A percentile compares a stretch with the other conserved stretches of the same genome.
Evolutionary conservation across 2,329 filamentous ascomycete species (phyloP).

Genomic region (Westerdykella aurantiaca): DNA sequence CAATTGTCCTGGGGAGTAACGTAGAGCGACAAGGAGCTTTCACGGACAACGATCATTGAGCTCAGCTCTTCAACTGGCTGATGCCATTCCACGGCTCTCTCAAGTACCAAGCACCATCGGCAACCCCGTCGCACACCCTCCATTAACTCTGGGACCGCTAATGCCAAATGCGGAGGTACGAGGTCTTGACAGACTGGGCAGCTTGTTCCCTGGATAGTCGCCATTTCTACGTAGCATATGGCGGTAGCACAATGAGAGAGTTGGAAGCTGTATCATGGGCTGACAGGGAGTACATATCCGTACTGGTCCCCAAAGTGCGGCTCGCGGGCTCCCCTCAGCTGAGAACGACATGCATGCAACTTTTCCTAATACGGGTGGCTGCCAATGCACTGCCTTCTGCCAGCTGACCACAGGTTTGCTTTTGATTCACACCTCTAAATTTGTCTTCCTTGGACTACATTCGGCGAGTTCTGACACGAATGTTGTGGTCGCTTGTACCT

Average conservation of each 20-base stretch:
- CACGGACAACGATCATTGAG: background rate
- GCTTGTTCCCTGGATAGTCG: background rate
- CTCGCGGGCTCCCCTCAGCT: background rate
- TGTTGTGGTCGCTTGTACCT: too few relatives aligned
- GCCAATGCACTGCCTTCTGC: background rate
- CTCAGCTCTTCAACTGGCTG: background rate
- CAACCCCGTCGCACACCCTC: background rate
- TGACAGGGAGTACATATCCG: background rate
- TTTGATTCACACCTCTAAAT: too few relatives aligned
- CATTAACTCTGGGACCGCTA: background rate
- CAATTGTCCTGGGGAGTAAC: background rate
- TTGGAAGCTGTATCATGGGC: background rate
- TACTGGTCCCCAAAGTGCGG: background rate
- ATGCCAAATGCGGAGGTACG: background rate
- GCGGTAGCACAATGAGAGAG: background rate
- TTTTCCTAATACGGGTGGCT: background rate
- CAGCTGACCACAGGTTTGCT: too few relatives aligned
- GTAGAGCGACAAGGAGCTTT: background rate
- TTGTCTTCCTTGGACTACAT: too few relatives aligned
- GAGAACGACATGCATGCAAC: background rate
- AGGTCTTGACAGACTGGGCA: background rate
- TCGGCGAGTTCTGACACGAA: too few relatives aligned
- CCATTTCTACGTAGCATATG: background rate
- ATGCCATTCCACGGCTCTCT: background rate
- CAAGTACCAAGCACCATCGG: background rate